Evolutionary conservation across 164 flowering plant species (phyloP).

Genomic region (Dillenia turbinata): DNA sequence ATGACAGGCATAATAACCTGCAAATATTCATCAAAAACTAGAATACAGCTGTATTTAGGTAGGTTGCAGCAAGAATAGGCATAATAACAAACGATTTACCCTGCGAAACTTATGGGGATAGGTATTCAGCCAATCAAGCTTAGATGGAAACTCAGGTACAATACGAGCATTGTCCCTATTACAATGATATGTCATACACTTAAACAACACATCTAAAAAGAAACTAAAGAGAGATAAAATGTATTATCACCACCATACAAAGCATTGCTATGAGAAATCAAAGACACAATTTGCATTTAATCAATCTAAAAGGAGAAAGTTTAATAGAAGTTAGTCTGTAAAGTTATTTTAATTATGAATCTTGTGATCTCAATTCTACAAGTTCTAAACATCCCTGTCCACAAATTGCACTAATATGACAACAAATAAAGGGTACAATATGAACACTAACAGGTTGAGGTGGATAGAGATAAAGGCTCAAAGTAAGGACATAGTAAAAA

Average conservation of each 20-base stretch:
- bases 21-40: too few relatives aligned
- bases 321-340: slow-evolving; percentile 1
- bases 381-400: too few relatives aligned
- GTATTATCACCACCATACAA: background rate
- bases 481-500: too few relatives aligned
- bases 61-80: background rate
- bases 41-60: too few relatives aligned
- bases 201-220: slow-evolving; percentile 1
- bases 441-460: background rate
- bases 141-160: slow-evolving; percentile 89
- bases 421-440: too few relatives aligned
- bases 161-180: slow-evolving; percentile 50
- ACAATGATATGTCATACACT: slow-evolving; percentile 8
- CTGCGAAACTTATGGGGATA: slow-evolving; percentile 72
- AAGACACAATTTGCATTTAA: too few relatives aligned
- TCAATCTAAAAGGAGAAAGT: background rate
- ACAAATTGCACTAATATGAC: background rate
- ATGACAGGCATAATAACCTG: too few relatives aligned
- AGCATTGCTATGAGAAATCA: too few relatives aligned
- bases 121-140: slow-evolving; percentile 91
- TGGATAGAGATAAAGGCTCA: too few relatives aligned
- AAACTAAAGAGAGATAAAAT: slow-evolving; percentile 2
- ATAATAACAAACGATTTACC: slow-evolving; percentile 39
- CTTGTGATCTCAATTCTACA: too few relatives aligned
- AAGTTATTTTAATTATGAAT: background rate